Base-by-base conservation (phyloP, 2,329 filamentous ascomycete species). In the Phoma sp. region DNA sequence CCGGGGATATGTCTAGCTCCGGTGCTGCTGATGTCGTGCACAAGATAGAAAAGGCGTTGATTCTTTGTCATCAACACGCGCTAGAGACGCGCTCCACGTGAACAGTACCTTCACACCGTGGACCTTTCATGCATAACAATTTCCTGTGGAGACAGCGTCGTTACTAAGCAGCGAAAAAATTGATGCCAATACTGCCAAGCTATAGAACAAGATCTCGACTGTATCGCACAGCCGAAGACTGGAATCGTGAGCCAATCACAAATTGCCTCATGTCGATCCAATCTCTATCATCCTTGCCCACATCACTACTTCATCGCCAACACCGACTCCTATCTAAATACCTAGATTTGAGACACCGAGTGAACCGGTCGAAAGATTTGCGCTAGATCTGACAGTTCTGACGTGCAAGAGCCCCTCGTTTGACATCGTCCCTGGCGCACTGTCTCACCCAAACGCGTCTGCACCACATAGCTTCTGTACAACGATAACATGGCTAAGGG, bases 131-230 rank as follows among this genome's bases (percentile, higher is more conserved):
- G 17, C 15, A 17, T 4, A 36, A 36, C 15, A n/a, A 6, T 10
- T 36, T 5, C 17, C 33, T 36, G 33, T 36, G 33, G 17, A 36
- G 27, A 36, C n/a, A 19, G 5, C 17, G 12, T 21, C 12, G 8
- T 3, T 17, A 21, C 21, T 12, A 39, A 39, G 36, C 21, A 22
- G 19, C 6, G n/a, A 24, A 36, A 32, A 4, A 9, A 13, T 17
- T 12, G 19, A 22, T 21, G 44, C 33, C 31, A 43, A 49, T 36
- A 31, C 15, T 36, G 55, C 58, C 55, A 61, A 61, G 55, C 22
- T 31, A 32, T 21, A 37, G 43, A 50, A 52, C 49, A 55, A 52
- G 55, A 56, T 53, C 55, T 61, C 58, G 58, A 58, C 45, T 35
- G 13, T 24, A 15, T 17, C 21, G 24, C 15, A n/a, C 22, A 43